These are phyloP conservation scores for Lecanoromycetidae sp. DNA, from an alignment of 2,329 filamentous ascomycete species.

Conservation along the genomic window DNA sequence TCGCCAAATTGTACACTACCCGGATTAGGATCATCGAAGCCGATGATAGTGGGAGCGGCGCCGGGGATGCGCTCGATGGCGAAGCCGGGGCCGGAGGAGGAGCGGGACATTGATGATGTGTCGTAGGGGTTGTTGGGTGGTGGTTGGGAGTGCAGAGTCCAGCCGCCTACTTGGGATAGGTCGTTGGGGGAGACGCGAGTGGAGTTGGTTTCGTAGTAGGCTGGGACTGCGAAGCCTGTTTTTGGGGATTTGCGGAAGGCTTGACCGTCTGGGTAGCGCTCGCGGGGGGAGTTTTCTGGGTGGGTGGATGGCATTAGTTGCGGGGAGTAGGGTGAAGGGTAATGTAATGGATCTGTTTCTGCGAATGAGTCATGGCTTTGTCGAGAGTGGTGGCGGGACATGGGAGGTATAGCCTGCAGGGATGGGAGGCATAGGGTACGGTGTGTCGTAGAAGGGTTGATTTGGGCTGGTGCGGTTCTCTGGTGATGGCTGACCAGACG, in stretches of 20 bases:
- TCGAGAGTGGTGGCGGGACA: constrained; percentile 26
- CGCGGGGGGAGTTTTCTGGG: constrained; percentile 11
- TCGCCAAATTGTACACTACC: constrained; percentile 22
- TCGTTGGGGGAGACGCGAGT: neutral
- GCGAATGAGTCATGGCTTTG: constrained; percentile 27
- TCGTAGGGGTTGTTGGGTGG: neutral
- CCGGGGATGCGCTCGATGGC: constrained; percentile 6
- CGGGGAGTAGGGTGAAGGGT: constrained; percentile 21
- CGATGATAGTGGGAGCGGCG: constrained; percentile 19
- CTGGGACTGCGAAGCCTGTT: constrained; percentile 2
- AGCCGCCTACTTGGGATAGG: constrained; percentile 4
- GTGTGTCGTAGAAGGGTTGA: neutral
- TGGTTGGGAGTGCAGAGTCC: neutral
- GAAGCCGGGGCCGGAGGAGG: constrained; percentile 21
- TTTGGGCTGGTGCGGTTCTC: constrained; percentile 5
- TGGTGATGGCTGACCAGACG: neutral
- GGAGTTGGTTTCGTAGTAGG: neutral
- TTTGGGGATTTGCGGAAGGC: constrained; percentile 16
- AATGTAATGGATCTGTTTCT: constrained; percentile 27
- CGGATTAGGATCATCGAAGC: constrained; percentile 17
- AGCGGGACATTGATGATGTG: constrained; percentile 19
- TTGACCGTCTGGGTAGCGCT: constrained; percentile 14
- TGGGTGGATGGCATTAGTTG: constrained; percentile 10
- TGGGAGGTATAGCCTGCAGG: constrained; percentile 23
- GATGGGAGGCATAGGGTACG: constrained; percentile 4